Evolutionary conservation across 345 rosid genomes (phyloP).

Genomic region (Boechera retrofracta): DNA sequence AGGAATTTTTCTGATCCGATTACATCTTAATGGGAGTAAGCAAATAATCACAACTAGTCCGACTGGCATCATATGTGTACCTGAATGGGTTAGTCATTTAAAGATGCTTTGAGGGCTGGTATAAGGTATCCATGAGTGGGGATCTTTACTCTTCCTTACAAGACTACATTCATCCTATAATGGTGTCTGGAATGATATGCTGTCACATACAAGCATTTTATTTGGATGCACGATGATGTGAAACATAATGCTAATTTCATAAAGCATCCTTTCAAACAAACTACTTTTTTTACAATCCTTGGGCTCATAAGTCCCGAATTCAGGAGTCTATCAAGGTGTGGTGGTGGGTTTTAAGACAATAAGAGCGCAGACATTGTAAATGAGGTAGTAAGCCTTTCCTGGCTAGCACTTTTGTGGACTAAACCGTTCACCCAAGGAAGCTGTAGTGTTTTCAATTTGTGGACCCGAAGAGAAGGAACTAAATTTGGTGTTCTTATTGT

Average conservation of each 20-base stretch:
- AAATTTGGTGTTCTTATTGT: slow-evolving; percentile 1
- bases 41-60: not conserved
- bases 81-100: slow-evolving; percentile 4
- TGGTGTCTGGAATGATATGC: not conserved
- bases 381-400: slow-evolving; percentile 8
- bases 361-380: slow-evolving; percentile 1
- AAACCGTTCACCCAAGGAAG: not conserved
- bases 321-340: slow-evolving; percentile 9
- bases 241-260: not conserved
- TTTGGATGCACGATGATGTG: not conserved
- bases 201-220: not conserved
- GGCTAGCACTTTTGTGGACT: slow-evolving; percentile 22
- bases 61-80: not conserved
- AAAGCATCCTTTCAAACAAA: slow-evolving; percentile 6
- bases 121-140: not conserved
- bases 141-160: not conserved
- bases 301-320: not conserved
- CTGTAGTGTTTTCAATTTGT: not conserved
- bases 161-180: slow-evolving; percentile 3
- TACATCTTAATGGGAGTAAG: not conserved
- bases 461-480: slow-evolving; percentile 19
- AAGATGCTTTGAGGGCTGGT: slow-evolving; percentile 18
- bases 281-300: slow-evolving; percentile 5
- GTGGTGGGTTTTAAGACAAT: not conserved
- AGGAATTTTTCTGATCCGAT: not conserved